Evolutionary conservation across 768 basidiomycete genomes (phyloP), one percentile per base, ranked within the genome.

Genomic region (Trametes villosa): DNA sequence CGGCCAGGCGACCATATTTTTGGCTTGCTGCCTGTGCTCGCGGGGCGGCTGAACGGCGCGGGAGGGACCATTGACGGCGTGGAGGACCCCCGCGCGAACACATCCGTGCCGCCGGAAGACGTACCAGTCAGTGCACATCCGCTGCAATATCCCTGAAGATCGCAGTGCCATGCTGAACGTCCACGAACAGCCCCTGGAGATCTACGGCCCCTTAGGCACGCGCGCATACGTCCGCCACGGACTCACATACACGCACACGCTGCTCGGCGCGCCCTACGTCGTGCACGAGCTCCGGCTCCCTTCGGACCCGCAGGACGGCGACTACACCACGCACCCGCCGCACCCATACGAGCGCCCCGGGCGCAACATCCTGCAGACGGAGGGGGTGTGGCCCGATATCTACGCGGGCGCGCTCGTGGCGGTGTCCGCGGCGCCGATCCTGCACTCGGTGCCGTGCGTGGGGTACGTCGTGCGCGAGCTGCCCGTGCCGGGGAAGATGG

Each of bases 191-290:
- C 81, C 82, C 18, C 63, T 94, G 3, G 90, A 95, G 71, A 91
- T 96, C 52, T 96, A 94, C 65, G 94, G 94, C 7, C 94, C 92
- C 12, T 74, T 86, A 8, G 93, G 94, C 20, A 91, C 91, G 1
- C 86, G 94, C 24, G 86, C 88, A 26, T 94, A 92, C 69, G 77
- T 95, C 60, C 88, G 93, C 44, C 81, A 76, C 47, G 83, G 85
- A 30, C 79, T 95, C 50, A 71, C 74, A 24, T 87, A 86, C 68
- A 91, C 92, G 1, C 79, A 92, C 67, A 87, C 89, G 9, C 75
- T 83, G 20, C 79, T 94, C 26, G 83, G 82, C 11, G 72, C 76
- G 1, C 81, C 86, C 2, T 96, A 91, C 67, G 83, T 91, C 53
- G 90, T 95, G 26, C 92, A 96, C 72, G 94, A 96, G 71, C 78